These are phyloP conservation scores for Triticum aestivum DNA, from an alignment of 176 grass and related monocot species.

Conservation along the genomic window IWGSC_CS_RefSeq_v2.1 NC_057798.1:789684163-789684662, in stretches of 20 bases:
- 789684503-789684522: slow-evolving; percentile 79
- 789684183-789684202: slow-evolving; percentile 34
- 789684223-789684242: slow-evolving; percentile 62
- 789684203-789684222: slow-evolving; percentile 18
- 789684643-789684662: background rate
- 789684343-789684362: background rate
- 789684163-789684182: background rate
- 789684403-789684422: slow-evolving; percentile 95
- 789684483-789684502: slow-evolving; percentile 77
- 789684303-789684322: slow-evolving; percentile 21
- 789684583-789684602: background rate
- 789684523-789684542: slow-evolving; percentile 59
- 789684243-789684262: slow-evolving; percentile 29
- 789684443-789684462: slow-evolving; percentile 91
- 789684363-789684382: slow-evolving; percentile 59
- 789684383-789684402: slow-evolving; percentile 83
- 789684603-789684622: background rate
- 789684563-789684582: background rate
- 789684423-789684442: slow-evolving; percentile 80
- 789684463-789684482: slow-evolving; percentile 99
- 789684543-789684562: background rate
- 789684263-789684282: slow-evolving; percentile 74
- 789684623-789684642: background rate
- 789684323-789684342: background rate
- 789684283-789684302: slow-evolving; percentile 23